Evolutionary conservation across 108 stramenopile species (phyloP).

Genomic region (Cylindrotheca closterium): DNA sequence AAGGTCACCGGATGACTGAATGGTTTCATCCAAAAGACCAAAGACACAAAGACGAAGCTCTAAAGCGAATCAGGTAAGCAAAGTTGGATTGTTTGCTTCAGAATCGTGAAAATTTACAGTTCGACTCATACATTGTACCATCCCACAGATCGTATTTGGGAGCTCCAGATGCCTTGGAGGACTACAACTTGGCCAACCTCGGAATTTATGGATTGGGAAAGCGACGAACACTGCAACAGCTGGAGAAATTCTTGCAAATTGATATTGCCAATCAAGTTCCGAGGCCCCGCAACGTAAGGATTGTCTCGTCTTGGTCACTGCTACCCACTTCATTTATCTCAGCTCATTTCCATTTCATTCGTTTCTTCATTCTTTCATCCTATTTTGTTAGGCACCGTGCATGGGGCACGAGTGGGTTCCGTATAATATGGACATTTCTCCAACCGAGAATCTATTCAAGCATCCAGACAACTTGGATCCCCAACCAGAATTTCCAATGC

Average conservation of each 20-base stretch:
- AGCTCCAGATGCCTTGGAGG: slow-evolving; percentile 11
- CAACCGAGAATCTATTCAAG: slow-evolving; percentile 69
- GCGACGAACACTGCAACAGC: slow-evolving; percentile 70
- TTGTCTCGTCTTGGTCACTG: background rate
- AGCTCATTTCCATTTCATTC: background rate
- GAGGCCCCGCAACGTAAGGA: slow-evolving; percentile 16
- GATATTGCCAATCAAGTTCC: slow-evolving; percentile 36
- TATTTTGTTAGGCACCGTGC: slow-evolving; percentile 29
- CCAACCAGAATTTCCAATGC: slow-evolving; percentile 74
- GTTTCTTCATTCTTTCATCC: slow-evolving; percentile 7
- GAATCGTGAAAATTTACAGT: too few species aligned
- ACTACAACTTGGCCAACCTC: slow-evolving; percentile 50
- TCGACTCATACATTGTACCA: background rate
- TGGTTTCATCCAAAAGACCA: slow-evolving; percentile 62
- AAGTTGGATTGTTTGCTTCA: too few species aligned
- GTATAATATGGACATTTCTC: slow-evolving; percentile 72
- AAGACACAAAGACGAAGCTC: slow-evolving; percentile 18
- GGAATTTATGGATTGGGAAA: slow-evolving; percentile 84
- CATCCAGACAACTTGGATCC: slow-evolving; percentile 73
- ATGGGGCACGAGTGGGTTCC: slow-evolving; percentile 61
- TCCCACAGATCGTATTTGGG: slow-evolving; percentile 13
- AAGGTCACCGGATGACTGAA: slow-evolving; percentile 60
- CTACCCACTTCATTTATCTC: background rate
- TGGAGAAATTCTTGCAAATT: slow-evolving; percentile 69
- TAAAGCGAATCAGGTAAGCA: slow-evolving; percentile 28